Conservation (phyloP, 202 grass and related monocot genomes). For the Schoenoplectus tabernaemontani region DNA sequence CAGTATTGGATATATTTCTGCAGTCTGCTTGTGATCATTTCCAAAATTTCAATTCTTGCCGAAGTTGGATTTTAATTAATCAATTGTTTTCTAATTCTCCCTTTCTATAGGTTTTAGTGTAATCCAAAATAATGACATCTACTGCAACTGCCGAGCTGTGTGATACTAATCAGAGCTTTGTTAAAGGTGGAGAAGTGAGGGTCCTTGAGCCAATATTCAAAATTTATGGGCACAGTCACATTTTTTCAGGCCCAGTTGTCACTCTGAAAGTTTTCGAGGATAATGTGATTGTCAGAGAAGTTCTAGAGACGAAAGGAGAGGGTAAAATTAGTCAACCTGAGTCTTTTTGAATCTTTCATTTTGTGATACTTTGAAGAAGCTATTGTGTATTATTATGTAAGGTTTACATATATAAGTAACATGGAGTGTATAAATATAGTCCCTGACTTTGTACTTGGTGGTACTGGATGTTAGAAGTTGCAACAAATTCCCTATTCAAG, state of each 20-base stretch:
- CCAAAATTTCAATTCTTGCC: not conserved
- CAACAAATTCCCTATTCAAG: not conserved
- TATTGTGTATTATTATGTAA: not conserved
- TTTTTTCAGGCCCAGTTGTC: constrained; percentile 33
- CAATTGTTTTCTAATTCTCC: not conserved
- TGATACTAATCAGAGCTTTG: constrained; percentile 19
- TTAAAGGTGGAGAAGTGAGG: constrained; percentile 25
- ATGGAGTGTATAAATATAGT: not conserved
- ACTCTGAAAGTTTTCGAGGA: constrained; percentile 44
- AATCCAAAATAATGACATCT: constrained; percentile 22
- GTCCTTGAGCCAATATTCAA: constrained; percentile 30
- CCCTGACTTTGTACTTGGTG: not conserved
- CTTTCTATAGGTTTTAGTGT: not conserved
- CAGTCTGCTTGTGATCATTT: not conserved
- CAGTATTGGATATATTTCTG: not conserved
- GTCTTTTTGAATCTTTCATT: not conserved
- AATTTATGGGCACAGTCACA: constrained; percentile 27
- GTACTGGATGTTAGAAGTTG: not conserved
- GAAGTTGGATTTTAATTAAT: not conserved
- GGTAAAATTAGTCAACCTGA: not conserved
- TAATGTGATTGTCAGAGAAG: constrained; percentile 39
- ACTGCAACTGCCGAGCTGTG: constrained; percentile 33
- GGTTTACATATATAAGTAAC: not conserved
- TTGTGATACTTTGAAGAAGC: not conserved
- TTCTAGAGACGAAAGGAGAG: constrained; percentile 33